These are phyloP conservation scores for Macrotyloma uniflorum DNA, from an alignment of 306 rosid species.

Conservation along the genomic window DNA sequence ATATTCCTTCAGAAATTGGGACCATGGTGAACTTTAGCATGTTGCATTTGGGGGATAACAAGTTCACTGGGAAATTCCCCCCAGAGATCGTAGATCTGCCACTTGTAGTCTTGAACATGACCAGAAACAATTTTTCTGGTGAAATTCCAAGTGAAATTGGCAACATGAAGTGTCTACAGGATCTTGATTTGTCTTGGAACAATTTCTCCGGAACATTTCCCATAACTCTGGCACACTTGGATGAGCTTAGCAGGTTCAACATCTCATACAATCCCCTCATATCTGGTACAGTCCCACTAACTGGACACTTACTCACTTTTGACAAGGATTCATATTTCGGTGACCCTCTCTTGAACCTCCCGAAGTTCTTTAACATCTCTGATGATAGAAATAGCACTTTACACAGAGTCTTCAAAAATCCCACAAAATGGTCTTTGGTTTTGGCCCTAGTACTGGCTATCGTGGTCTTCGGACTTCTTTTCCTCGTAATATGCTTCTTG, in stretches of 20 bases:
- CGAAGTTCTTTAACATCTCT: slow-evolving; percentile 44
- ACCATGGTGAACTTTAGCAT: slow-evolving; percentile 68
- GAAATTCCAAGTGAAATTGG: slow-evolving; percentile 70
- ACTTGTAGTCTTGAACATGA: slow-evolving; percentile 66
- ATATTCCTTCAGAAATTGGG: slow-evolving; percentile 65
- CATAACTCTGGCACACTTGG: slow-evolving; percentile 60
- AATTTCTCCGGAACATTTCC: slow-evolving; percentile 86
- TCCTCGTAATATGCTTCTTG: slow-evolving; percentile 48
- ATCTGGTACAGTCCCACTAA: slow-evolving; percentile 60
- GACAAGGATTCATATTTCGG: slow-evolving; percentile 73
- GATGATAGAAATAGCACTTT: background rate
- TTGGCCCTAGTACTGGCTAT: slow-evolving; percentile 47
- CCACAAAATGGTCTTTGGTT: slow-evolving; percentile 41
- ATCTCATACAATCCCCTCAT: slow-evolving; percentile 78
- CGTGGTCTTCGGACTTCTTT: slow-evolving; percentile 54
- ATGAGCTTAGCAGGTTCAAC: slow-evolving; percentile 76
- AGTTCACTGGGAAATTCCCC: slow-evolving; percentile 71
- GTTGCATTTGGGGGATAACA: slow-evolving; percentile 72
- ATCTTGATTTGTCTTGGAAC: slow-evolving; percentile 82
- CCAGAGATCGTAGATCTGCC: slow-evolving; percentile 54
- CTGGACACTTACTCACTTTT: slow-evolving; percentile 72
- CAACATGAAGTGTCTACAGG: slow-evolving; percentile 58
- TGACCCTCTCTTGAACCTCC: slow-evolving; percentile 58
- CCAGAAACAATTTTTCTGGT: slow-evolving; percentile 69
- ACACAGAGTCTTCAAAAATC: slow-evolving; percentile 1